Evolutionary conservation across 2,329 filamentous ascomycete genomes (phyloP).

Genomic region (Trichoderma polysporum): DNA sequence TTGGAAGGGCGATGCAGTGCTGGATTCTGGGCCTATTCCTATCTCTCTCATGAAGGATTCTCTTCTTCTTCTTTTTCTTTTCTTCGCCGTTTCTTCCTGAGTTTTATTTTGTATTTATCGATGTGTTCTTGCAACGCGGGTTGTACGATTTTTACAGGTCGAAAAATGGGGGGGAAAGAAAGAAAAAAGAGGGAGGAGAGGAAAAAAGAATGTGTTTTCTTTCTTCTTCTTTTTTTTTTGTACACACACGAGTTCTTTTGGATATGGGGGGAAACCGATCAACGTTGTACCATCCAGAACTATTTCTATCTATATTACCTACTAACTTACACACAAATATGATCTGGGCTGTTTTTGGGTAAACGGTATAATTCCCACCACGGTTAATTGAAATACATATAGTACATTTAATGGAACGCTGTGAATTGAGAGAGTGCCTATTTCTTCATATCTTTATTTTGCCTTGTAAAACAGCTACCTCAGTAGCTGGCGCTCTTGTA

Average conservation of each 20-base stretch:
- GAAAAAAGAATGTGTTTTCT: background rate
- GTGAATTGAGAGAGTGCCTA: background rate
- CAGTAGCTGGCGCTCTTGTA: no score
- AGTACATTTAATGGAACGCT: constrained; percentile 8
- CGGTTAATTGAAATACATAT: constrained; percentile 1
- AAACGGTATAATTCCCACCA: background rate
- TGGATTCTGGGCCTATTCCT: constrained; percentile 15
- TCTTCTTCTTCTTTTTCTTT: background rate
- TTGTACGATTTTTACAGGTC: background rate
- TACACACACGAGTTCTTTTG: constrained; percentile 6
- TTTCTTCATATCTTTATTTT: background rate
- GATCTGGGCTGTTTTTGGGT: constrained; percentile 3
- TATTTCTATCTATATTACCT: background rate
- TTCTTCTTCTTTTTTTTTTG: background rate
- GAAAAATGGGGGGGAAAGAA: background rate
- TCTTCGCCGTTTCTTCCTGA: background rate
- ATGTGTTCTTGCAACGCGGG: background rate
- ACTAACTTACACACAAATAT: background rate
- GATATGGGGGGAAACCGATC: background rate
- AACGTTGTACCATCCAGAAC: background rate
- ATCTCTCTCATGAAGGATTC: background rate
- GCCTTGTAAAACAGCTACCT: no score
- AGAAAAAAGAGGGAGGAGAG: background rate
- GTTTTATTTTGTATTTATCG: background rate
- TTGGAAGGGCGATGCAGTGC: constrained; percentile 7